A percentile compares a stretch with the other conserved stretches of the same genome.
phyloP scores from a whole-genome alignment of 371 early-diverging fungal genomes.

The Chytridium lagenaria region DNA sequence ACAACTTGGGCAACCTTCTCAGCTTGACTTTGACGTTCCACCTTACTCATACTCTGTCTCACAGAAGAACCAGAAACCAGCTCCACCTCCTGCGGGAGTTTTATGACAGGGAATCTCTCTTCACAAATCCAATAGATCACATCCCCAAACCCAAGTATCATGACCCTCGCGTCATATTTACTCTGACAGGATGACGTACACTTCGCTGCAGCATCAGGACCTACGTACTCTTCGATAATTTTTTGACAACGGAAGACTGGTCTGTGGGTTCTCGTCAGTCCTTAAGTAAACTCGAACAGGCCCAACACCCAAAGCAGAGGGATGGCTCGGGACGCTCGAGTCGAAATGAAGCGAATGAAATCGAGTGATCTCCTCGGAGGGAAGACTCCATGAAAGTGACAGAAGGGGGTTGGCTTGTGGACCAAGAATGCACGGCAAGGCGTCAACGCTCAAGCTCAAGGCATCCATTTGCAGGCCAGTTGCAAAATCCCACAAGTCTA shows the following conservation, averaged over 20 bases:
- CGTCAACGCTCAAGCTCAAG: background rate
- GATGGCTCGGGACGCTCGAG: background rate
- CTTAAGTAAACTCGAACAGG: background rate
- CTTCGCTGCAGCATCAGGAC: conserved; percentile 4
- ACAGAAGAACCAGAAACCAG: background rate
- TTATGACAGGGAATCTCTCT: conserved; percentile 20
- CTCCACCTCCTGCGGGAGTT: background rate
- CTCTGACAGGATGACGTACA: conserved; percentile 32
- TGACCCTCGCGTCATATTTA: conserved; percentile 5
- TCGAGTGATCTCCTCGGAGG: conserved; percentile 10
- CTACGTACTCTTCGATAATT: conserved; percentile 18
- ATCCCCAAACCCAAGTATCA: conserved; percentile 28
- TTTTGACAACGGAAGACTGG: background rate
- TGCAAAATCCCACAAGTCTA: conserved; percentile 32
- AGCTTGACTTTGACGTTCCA: background rate
- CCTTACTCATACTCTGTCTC: background rate
- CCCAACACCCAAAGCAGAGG: conserved; percentile 16
- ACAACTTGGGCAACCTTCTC: background rate
- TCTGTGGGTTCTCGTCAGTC: background rate
- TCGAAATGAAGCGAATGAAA: background rate
- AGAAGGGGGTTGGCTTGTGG: conserved; percentile 17
- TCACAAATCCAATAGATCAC: conserved; percentile 23
- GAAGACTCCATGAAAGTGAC: conserved; percentile 17
- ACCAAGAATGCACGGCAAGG: conserved; percentile 20
- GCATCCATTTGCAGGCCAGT: conserved; percentile 1